These are phyloP conservation scores for Piper betle DNA, from an alignment of 164 flowering plant species.

Conservation along the genomic window DNA sequence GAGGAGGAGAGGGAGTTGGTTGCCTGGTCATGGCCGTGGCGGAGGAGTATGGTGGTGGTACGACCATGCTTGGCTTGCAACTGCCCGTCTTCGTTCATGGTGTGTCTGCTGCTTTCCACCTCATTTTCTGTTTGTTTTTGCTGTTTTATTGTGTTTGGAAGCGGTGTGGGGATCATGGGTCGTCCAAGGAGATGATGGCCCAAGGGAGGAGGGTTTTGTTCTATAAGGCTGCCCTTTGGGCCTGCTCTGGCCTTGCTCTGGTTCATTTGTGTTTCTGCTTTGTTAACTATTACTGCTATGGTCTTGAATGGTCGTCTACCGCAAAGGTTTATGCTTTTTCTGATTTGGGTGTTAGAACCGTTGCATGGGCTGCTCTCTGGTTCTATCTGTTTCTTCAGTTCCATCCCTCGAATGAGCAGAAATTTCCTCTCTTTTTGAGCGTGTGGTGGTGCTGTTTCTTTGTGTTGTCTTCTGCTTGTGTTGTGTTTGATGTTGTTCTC, in stretches of 20 bases:
- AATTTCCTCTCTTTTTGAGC: conserved; percentile 15
- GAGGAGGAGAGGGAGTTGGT: too few relatives aligned
- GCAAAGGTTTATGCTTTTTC: conserved; percentile 8
- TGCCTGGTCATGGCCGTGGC: not conserved
- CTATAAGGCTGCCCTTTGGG: conserved; percentile 22
- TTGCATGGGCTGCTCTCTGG: conserved; percentile 17
- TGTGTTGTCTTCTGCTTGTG: conserved; percentile 10
- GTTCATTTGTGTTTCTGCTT: conserved; percentile 28
- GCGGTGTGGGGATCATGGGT: conserved; percentile 9
- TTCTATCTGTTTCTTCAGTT: conserved; percentile 21
- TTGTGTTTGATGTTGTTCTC: conserved; percentile 13
- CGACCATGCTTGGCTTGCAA: conserved; percentile 9
- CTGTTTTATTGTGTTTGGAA: conserved; percentile 24
- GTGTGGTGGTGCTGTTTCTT: conserved; percentile 24
- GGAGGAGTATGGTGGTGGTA: not conserved
- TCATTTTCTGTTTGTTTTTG: conserved; percentile 29
- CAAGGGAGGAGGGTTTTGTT: conserved; percentile 9
- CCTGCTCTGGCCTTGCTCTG: conserved; percentile 30
- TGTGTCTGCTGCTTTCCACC: conserved; percentile 35
- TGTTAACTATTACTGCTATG: conserved; percentile 17
- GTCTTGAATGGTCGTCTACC: conserved; percentile 14
- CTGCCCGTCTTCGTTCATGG: conserved; percentile 39
- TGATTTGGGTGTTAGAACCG: conserved; percentile 16
- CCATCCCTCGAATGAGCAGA: conserved; percentile 3
- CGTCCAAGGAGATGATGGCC: conserved; percentile 11